Evolutionary conservation across 1,284 basidiomycete species (phyloP).

Genomic region (Apiotrichum sp.): DNA sequence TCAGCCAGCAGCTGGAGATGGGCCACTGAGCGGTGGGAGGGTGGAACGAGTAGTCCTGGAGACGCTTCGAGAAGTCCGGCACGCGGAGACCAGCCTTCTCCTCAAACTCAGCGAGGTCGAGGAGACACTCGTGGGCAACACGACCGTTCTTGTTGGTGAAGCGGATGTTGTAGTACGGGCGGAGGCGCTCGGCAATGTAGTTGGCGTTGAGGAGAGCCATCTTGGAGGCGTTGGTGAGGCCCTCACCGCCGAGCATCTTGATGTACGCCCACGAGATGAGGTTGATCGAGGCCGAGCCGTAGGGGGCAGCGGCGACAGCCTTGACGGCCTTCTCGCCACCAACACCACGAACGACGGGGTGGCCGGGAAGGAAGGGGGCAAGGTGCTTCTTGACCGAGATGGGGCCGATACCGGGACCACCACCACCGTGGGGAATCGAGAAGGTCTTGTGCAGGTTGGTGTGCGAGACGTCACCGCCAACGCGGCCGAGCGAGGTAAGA

Average conservation of each 20-base stretch:
- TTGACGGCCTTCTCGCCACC: constrained; percentile 70
- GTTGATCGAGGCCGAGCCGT: constrained; percentile 88
- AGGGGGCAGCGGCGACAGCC: constrained; percentile 86
- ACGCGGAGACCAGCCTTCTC: constrained; percentile 83
- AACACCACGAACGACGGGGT: constrained; percentile 63
- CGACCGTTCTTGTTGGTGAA: constrained; percentile 85
- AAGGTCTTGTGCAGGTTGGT: constrained; percentile 87
- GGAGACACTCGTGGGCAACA: constrained; percentile 91
- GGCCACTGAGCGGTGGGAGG: constrained; percentile 61
- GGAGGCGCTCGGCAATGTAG: constrained; percentile 87
- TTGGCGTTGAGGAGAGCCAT: constrained; percentile 89
- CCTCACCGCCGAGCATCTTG: constrained; percentile 92
- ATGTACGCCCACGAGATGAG: constrained; percentile 98
- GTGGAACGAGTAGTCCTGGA: constrained; percentile 52
- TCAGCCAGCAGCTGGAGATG: constrained; percentile 71
- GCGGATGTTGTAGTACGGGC: constrained; percentile 77
- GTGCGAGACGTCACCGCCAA: constrained; percentile 96
- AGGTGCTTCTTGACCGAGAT: constrained; percentile 93
- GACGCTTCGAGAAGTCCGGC: constrained; percentile 88
- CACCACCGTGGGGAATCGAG: constrained; percentile 83
- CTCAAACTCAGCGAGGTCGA: constrained; percentile 93
- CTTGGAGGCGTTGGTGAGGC: constrained; percentile 77
- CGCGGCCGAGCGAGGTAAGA: constrained; percentile 87
- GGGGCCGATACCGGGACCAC: constrained; percentile 84
- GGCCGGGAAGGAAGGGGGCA: constrained; percentile 89